These are phyloP conservation scores for Heracleum sosnowskyi DNA, from an alignment of 129 eudicot genomes.

Conservation along the genomic window DNA sequence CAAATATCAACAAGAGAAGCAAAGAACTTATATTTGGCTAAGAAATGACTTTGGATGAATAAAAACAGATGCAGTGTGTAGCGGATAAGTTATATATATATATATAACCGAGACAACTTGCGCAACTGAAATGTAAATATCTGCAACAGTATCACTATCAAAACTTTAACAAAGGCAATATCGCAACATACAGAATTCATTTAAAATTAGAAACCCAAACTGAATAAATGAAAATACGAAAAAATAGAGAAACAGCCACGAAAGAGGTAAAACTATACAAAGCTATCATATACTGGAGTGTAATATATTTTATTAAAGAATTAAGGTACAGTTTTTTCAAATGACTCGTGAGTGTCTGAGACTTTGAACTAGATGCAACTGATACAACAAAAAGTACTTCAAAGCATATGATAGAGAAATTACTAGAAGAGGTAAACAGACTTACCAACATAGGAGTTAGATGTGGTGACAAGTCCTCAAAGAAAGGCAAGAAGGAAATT, in stretches of 20 bases:
- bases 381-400: not conserved
- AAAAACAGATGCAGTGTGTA: not conserved
- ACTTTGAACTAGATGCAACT: not conserved
- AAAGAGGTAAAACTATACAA: not conserved
- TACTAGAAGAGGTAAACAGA: not conserved
- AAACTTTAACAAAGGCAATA: not conserved
- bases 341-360: not conserved
- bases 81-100: not conserved
- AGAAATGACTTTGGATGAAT: not conserved
- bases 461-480: conserved; percentile 44
- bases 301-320: not conserved
- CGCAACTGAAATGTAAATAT: not conserved
- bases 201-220: not conserved
- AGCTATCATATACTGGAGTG: not conserved
- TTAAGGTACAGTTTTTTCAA: not conserved
- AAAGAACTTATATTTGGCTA: not conserved
- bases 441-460: conserved; percentile 86
- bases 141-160: not conserved
- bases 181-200: not conserved
- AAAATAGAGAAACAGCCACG: not conserved
- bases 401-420: not conserved
- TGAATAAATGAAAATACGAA: not conserved
- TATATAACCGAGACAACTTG: not conserved
- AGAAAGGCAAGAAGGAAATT: conserved; percentile 53
- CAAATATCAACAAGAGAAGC: not conserved